Evolutionary conservation across 2,329 filamentous ascomycete genomes (phyloP).

Genomic region (Volutella citrinella): DNA sequence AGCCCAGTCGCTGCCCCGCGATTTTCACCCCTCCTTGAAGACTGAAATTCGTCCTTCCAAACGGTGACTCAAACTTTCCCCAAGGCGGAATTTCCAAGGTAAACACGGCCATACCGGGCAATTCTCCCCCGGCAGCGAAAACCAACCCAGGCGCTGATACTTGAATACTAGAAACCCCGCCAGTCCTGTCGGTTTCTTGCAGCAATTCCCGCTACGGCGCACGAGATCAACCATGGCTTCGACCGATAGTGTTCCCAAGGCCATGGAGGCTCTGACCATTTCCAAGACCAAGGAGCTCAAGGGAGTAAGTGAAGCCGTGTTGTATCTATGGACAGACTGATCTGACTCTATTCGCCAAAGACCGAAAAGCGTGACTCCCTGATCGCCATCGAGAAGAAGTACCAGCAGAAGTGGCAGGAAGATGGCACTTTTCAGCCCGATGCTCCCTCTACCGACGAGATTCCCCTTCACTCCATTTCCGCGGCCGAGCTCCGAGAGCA

Average conservation of each 20-base stretch:
- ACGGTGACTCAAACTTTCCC: slow-evolving; percentile 33
- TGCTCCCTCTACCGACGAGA: slow-evolving; percentile 75
- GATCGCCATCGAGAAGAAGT: slow-evolving; percentile 84
- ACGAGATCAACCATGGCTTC: slow-evolving; percentile 41
- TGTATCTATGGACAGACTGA: no score
- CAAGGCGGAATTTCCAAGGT: slow-evolving; percentile 22
- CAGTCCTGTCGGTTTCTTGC: slow-evolving; percentile 21
- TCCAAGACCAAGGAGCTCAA: slow-evolving; percentile 62
- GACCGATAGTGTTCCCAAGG: slow-evolving; percentile 39
- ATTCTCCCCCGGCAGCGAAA: no score
- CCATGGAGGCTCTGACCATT: slow-evolving; percentile 49
- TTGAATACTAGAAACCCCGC: no score
- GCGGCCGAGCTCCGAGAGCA: slow-evolving; percentile 74
- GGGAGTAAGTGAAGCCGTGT: slow-evolving; percentile 43
- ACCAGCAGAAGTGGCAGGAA: slow-evolving; percentile 65
- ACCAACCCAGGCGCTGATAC: no score
- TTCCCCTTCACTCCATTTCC: slow-evolving; percentile 71
- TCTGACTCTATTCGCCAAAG: no score
- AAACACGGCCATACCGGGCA: no score
- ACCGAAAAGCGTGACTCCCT: slow-evolving; percentile 86
- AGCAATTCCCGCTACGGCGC: slow-evolving; percentile 12
- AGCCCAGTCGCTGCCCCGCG: slow-evolving; percentile 29
- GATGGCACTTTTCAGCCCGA: slow-evolving; percentile 74
- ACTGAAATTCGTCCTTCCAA: slow-evolving; percentile 16
- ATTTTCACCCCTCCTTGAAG: slow-evolving; percentile 34